Base-by-base conservation (phyloP, 208 protist genomes). In the Acanthamoeba triangularis region DNA sequence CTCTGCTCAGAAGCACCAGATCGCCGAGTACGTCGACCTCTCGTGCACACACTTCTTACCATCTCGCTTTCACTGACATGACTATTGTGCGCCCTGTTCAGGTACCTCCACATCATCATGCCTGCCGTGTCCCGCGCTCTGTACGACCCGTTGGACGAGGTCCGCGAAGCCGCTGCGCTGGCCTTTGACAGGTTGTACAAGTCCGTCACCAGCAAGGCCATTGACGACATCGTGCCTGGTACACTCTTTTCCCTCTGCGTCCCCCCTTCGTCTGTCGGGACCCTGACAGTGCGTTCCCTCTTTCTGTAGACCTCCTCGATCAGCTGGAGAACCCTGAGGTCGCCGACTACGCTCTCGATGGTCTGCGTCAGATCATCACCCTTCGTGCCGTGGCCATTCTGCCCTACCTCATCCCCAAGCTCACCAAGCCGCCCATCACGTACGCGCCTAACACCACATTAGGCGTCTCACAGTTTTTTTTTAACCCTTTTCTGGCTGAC, bases 171-270 rank as follows among this genome's bases (percentile, higher is more conserved):
- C 49, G 97, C 98, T 2, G 98, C 97, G 28, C 44, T 96, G n/a
- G 96, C 97, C 4, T 99, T 99, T 85, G 96, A 98, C 91, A 82
- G 91, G 52, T 95, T 99, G 28, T 95, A 97, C 95, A 30, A 67
- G 14, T 87, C 56, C 14, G 76, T 98, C 54, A 97, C 97, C 33
- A 28, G 18, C 20, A 95, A 96, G 47, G 97, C 97, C 16, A 95
- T 98, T 41, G 96, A 98, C 76, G 98, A 98, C 44, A 97, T 99
- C 52, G 49, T 99, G 6, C 97, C 97, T 44, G 52, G 61, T 72
- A 67, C 52, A 30, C 33, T 33, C 35, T 67, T 30, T 63, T 63
- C 16, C 23, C 20, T 63, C 5, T 2, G 2, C 20, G 20, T 25
- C 28, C 14, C 11, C 13, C 56, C 28, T n/a, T 28, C 3, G 11